Conservation (phyloP, 495 filamentous ascomycete species). For the Neurospora intermedia region DNA sequence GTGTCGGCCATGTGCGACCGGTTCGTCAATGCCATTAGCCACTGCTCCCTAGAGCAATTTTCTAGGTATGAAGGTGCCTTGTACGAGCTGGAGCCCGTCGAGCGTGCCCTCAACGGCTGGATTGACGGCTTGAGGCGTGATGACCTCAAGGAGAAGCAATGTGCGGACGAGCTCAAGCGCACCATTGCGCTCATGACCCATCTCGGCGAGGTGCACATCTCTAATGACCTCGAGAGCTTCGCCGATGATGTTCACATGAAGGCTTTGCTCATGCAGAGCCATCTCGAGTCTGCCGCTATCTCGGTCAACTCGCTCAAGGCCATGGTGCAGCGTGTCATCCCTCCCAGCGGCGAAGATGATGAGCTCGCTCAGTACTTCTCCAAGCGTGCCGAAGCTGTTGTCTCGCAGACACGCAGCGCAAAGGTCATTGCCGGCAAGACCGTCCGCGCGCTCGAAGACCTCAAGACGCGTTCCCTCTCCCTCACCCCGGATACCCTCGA, state of each 20-base stretch:
- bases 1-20: slow-evolving; percentile 71
- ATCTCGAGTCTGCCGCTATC: slow-evolving; percentile 67
- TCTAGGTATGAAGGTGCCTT: slow-evolving; percentile 60
- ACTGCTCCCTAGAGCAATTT: slow-evolving; percentile 70
- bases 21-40: slow-evolving; percentile 66
- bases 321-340: slow-evolving; percentile 54
- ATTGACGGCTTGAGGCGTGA: slow-evolving; percentile 74
- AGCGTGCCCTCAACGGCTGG: slow-evolving; percentile 80
- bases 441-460: slow-evolving; percentile 63
- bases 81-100: slow-evolving; percentile 87
- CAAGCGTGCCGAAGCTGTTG: slow-evolving; percentile 59
- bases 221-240: slow-evolving; percentile 59
- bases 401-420: slow-evolving; percentile 65
- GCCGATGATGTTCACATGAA: slow-evolving; percentile 70
- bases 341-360: slow-evolving; percentile 41
- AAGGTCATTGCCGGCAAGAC: slow-evolving; percentile 81
- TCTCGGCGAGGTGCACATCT: slow-evolving; percentile 69
- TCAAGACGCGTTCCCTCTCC: slow-evolving; percentile 66
- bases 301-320: slow-evolving; percentile 51
- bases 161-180: slow-evolving; percentile 66
- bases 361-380: slow-evolving; percentile 57
- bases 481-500: slow-evolving; percentile 48
- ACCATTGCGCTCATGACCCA: slow-evolving; percentile 80
- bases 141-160: slow-evolving; percentile 76
- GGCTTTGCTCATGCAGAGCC: slow-evolving; percentile 62